Base-by-base conservation (phyloP, 1,284 basidiomycete species). In the Kalmanozyma brasiliensis region DNA sequence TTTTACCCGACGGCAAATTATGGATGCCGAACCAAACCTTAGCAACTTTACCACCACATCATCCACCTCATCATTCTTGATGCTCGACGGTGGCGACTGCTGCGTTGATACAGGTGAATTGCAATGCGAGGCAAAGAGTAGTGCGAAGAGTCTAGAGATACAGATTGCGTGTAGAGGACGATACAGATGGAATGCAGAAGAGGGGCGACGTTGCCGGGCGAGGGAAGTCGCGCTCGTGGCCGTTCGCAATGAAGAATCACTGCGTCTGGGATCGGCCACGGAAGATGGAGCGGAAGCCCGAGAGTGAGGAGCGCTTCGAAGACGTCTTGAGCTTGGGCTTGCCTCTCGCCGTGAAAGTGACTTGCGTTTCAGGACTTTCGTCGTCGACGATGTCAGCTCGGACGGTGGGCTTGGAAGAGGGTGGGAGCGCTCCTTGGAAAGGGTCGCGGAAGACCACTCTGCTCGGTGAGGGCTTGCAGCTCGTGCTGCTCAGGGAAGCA, bases 221-320 rank as follows among this genome's bases (percentile, higher is more conserved):
- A 42, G 44, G 23, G 30, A 22, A 24, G 34, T 4, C 29, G 23
- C 13, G 4, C 4, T n/a, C 22, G 9, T 4, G 30, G 30, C 8
- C 14, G 19, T 34, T 36, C 26, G 32, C 13, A 30, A n/a, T 1
- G 7, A 14, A 13, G 20, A 34, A 14, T 47, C 42, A 63, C 30
- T 64, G 62, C 30, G 47, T 44, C 42, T 59, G 59, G 19, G 35
- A 30, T n/a, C 44, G 34, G 16, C 51, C 37, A 24, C 49, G 23
- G 35, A 65, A 65, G n/a, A 58, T 29, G 10, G 62, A 49, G 14
- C 62, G 56, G 4, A 65, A 46, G 7, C 62, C 40, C 5, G 58
- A 51, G 8, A 65, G 47, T 2, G 62, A 65, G 3, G 47, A 43
- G 11, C 56, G 48, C 34, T 49, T 65, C 1, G 46, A 11, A 1